Percentiles rank a stretch among this genome's conserved stretches.
These are phyloP conservation scores for Triangularia setosa DNA, from an alignment of 2,329 filamentous ascomycete genomes.

Conservation along the genomic window DNA sequence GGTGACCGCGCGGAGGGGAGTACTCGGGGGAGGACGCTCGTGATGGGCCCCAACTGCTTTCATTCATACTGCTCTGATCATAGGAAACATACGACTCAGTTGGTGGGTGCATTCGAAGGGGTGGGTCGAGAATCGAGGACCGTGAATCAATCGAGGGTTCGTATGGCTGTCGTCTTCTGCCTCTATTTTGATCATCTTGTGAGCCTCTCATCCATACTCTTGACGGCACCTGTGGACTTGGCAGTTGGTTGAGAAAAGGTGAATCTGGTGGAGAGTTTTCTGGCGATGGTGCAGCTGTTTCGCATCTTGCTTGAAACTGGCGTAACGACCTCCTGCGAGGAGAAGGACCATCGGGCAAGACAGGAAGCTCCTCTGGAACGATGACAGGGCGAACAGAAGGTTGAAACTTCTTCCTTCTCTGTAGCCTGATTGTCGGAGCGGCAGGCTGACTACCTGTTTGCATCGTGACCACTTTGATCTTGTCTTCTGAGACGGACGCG, in stretches of 20 bases:
- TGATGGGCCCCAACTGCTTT: conserved; percentile 56
- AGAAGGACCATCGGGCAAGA: conserved; percentile 49
- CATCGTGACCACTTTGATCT: conserved; percentile 4
- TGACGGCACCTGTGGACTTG: not conserved
- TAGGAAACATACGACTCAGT: conserved; percentile 62
- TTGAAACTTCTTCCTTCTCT: conserved; percentile 38
- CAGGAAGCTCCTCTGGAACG: conserved; percentile 42
- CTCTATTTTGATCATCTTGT: conserved; percentile 45
- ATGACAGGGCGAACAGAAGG: conserved; percentile 33
- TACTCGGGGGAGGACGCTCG: conserved; percentile 55
- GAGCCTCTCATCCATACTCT: conserved; percentile 5
- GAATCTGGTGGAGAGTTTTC: not conserved
- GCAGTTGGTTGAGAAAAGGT: not conserved
- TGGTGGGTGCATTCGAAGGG: conserved; percentile 53
- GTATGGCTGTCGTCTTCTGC: conserved; percentile 45
- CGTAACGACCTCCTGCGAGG: conserved; percentile 35
- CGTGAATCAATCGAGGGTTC: conserved; percentile 50
- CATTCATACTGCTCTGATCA: conserved; percentile 39
- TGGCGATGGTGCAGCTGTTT: conserved; percentile 10
- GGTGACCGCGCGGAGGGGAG: conserved; percentile 43
- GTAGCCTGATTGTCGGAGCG: conserved; percentile 48
- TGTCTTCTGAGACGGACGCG: conserved; percentile 20
- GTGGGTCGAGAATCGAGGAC: conserved; percentile 54
- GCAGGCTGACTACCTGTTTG: conserved; percentile 1
- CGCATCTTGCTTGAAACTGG: conserved; percentile 20